Evolutionary conservation across 441 rosid species (phyloP), one percentile per base, ranked within the genome.

Genomic region (Kokia cookei): DNA sequence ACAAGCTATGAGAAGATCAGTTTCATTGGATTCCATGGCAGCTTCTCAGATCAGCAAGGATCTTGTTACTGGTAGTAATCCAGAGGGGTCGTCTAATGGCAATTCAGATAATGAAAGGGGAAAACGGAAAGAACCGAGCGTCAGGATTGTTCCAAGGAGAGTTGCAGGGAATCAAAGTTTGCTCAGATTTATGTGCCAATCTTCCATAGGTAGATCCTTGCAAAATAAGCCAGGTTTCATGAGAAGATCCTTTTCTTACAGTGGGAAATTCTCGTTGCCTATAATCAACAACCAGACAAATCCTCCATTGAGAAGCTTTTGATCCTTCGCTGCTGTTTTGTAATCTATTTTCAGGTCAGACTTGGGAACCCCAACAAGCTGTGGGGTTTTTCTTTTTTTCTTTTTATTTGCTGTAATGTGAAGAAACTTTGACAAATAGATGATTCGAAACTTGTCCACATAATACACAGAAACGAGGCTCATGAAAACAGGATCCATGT

Each of bases 211-310:
- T 27, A 77, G 82, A 66, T 77, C 86, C 15, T 69, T 76, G 63
- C 80, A 78, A 22, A 75, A 69, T 45, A 73, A 82, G 6, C 79
- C 86, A 37, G 75, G 78, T 68, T 82, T 84, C 37, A 68, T 78
- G 37, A 84, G 69, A 73, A 86, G 90, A 68, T 87, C 93, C 15
- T 26, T 81, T 35, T 87, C 94, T 1, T 86, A 77, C 83, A 84
- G 80, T 40, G 89, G 87, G 4, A 85, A 85, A 77, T 76, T 86
- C 75, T 79, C 81, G 54, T 73, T 81, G 37, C 70, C 86, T 35
- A 83, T 81, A 2, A 3, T 24, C 27, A 68, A 51, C 60, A 47
- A 53, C 43, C 50, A 68, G 59, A 29, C 24, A 5, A 68, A 68
- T 29, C 72, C 60, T 50, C 72, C 72, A 9, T 0, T 51, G 72